Evolutionary conservation across 495 filamentous ascomycete species (phyloP), one percentile per base, ranked within the genome.

Genomic region (Xylaria intraflava): DNA sequence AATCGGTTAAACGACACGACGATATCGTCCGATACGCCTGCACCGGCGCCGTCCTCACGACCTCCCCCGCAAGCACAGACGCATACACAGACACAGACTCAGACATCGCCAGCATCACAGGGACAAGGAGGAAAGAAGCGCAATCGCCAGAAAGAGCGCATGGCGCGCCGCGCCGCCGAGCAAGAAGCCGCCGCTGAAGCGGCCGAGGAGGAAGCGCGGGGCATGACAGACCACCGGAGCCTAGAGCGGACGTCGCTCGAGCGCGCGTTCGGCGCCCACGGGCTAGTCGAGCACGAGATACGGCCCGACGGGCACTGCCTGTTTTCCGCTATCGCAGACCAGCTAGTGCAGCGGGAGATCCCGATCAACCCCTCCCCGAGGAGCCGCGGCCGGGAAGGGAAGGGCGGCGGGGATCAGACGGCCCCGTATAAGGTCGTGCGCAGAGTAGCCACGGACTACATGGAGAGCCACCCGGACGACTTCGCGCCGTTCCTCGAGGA

Each of bases 261-360:
- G 14, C 71, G 69, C 2, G 78, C 75, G 6, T 87, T 95, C 60
- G 16, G 20, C 19, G 27, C 45, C 27, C 44, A 84, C 45, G 72
- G 72, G 3, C 72, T 97, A 29, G 77, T 71, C 19, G 90, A 97
- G 72, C 77, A 87, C 48, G 82, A 87, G 50, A 89, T 97, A 24
- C 80, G 77, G 16, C 90, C 93, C 0, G 92, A 98, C 63, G 93
- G 93, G 0, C 93, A 98, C 64, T 98, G 93, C 67, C 75, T 98
- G n/a, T 98, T 95, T 71, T 84, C 88, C 6, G 90, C 94, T 1
- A 76, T 98, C 39, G 91, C 92, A 36, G 88, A 90, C 64, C 90
- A 95, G 70, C 72, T 96, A 36, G 66, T 64, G 26, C 65, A 69
- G 23, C 52, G 69, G 11, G 72, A 67, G 3, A 61, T 84, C 10